Evolutionary conservation across 1,284 basidiomycete species (phyloP).

Genomic region (Marasmius fiardii): DNA sequence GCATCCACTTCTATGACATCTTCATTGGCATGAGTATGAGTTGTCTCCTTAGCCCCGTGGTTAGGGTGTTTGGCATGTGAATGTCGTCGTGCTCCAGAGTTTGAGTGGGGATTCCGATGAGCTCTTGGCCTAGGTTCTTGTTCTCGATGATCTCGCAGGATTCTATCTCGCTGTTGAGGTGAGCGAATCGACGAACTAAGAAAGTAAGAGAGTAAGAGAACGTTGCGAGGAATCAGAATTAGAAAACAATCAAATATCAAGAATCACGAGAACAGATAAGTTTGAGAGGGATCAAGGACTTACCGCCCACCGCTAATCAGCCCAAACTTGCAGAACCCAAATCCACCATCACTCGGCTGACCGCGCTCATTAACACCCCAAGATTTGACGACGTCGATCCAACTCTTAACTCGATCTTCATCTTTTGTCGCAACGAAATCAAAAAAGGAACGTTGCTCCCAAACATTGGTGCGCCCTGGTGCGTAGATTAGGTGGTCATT

Average conservation of each 20-base stretch:
- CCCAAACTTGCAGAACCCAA: slow-evolving; percentile 70
- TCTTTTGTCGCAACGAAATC: slow-evolving; percentile 65
- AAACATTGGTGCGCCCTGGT: neutral
- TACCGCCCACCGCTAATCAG: slow-evolving; percentile 51
- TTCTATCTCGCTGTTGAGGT: neutral
- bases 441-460: slow-evolving; percentile 53
- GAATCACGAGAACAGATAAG: no score
- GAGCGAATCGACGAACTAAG: no score
- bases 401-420: slow-evolving; percentile 59
- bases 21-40: slow-evolving; percentile 28
- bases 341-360: slow-evolving; percentile 76
- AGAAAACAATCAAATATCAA: neutral
- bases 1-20: slow-evolving; percentile 56
- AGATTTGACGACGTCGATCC: slow-evolving; percentile 70
- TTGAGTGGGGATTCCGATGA: slow-evolving; percentile 1
- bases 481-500: slow-evolving; percentile 60
- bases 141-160: neutral
- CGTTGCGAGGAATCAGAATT: neutral
- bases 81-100: neutral
- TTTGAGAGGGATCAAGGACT: slow-evolving; percentile 52
- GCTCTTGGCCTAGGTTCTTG: slow-evolving; percentile 8
- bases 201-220: no score
- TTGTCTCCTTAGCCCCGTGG: neutral
- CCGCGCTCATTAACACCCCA: slow-evolving; percentile 80
- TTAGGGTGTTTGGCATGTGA: neutral